Percentiles rank a stretch among this genome's conserved stretches.
Evolutionary conservation across 202 grass and related monocot genomes (phyloP).

Genomic region (Elaeis oleifera): DNA sequence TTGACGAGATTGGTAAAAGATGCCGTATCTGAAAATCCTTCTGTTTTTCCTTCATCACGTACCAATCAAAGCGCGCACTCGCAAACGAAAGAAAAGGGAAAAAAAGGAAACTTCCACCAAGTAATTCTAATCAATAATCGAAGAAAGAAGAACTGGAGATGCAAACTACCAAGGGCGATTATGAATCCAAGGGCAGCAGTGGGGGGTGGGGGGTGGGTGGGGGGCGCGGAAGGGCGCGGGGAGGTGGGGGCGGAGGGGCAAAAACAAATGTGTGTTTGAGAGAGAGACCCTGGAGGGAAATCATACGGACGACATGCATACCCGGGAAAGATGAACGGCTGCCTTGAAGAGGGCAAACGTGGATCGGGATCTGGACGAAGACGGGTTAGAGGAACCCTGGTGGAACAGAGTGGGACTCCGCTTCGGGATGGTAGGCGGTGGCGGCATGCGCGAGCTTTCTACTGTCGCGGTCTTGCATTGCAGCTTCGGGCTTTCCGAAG

Average conservation of each 20-base stretch:
- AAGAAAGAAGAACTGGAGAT: too few species aligned
- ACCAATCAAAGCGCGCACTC: slow-evolving; percentile 5
- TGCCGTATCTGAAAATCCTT: background rate
- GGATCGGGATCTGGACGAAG: slow-evolving; percentile 84
- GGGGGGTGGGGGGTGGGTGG: too few species aligned
- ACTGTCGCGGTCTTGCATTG: background rate
- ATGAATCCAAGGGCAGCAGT: too few species aligned
- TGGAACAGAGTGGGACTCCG: slow-evolving; percentile 41
- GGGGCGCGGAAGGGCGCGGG: too few species aligned
- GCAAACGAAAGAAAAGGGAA: background rate
- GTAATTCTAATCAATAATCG: background rate
- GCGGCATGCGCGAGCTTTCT: slow-evolving; percentile 8
- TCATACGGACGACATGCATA: background rate
- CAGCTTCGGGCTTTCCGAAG: slow-evolving; percentile 6
- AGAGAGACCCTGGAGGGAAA: too few species aligned
- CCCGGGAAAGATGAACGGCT: slow-evolving; percentile 57
- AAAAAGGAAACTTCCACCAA: background rate
- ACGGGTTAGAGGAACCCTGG: slow-evolving; percentile 43
- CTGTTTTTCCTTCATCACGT: background rate
- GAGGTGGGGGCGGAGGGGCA: too few species aligned
- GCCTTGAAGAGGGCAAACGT: slow-evolving; percentile 82
- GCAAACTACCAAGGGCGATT: too few species aligned
- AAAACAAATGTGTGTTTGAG: too few species aligned
- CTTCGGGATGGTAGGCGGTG: slow-evolving; percentile 14
- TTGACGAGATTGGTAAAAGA: too few species aligned